phyloP scores from a whole-genome alignment of 139 green algal genomes.

The Tetraselmis chui region DNA sequence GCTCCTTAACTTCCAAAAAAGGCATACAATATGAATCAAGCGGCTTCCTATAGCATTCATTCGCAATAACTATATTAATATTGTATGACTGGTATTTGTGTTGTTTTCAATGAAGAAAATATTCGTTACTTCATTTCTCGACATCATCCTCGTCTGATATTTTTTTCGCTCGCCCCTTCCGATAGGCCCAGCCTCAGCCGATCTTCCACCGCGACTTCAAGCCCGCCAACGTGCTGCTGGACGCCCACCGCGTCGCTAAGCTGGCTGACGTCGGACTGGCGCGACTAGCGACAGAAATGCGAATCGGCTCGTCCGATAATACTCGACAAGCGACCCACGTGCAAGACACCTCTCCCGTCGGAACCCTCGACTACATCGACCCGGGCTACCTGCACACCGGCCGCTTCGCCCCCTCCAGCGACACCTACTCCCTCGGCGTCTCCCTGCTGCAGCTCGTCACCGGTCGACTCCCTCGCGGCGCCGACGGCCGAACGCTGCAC shows the following conservation, averaged over 20 bases:
- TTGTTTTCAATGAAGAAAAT: too few relatives aligned
- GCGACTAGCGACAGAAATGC: slow-evolving; percentile 11
- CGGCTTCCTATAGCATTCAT: too few relatives aligned
- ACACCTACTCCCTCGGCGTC: slow-evolving; percentile 45
- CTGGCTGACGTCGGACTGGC: slow-evolving; percentile 46
- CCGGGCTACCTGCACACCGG: slow-evolving; percentile 51
- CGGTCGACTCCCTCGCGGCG: neutral
- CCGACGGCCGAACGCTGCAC: neutral
- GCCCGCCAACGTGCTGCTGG: slow-evolving; percentile 46
- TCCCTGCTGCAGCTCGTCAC: slow-evolving; percentile 38
- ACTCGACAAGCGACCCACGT: too few relatives aligned
- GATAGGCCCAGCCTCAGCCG: slow-evolving; percentile 19
- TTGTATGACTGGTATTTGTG: too few relatives aligned
- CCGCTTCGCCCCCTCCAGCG: slow-evolving; percentile 30
- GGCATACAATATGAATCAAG: too few relatives aligned
- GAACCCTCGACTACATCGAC: slow-evolving; percentile 50
- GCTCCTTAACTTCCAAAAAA: too few relatives aligned
- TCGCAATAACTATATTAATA: too few relatives aligned
- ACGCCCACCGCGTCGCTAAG: slow-evolving; percentile 40
- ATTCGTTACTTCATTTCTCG: too few relatives aligned
- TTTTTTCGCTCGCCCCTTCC: too few relatives aligned
- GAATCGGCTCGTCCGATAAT: too few relatives aligned
- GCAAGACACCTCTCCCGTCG: slow-evolving; percentile 39
- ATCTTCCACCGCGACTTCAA: slow-evolving; percentile 55
- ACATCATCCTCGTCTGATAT: too few relatives aligned